Percentiles rank a stretch among this genome's conserved stretches.
Evolutionary conservation across 352 stramenopile genomes (phyloP).

Genomic region (Thalassiosira pacifica): DNA sequence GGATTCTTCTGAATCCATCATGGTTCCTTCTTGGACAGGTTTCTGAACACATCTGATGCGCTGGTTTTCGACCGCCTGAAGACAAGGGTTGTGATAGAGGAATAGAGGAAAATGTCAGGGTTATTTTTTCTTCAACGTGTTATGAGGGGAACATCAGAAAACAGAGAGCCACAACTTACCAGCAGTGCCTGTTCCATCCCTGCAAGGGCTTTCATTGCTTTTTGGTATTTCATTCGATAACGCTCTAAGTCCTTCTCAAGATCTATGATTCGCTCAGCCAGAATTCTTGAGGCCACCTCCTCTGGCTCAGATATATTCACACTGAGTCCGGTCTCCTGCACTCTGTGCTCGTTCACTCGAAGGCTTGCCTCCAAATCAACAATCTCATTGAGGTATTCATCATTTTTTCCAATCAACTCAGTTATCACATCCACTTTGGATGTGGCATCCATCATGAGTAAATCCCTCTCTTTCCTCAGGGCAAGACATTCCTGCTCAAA

Average conservation of each 20-base stretch:
- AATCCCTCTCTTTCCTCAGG: conserved; percentile 35
- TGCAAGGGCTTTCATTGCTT: conserved; percentile 38
- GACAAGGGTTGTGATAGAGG: background rate
- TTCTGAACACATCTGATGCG: conserved; percentile 17
- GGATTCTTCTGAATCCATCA: background rate
- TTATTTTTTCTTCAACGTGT: too few relatives aligned
- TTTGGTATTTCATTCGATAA: conserved; percentile 44
- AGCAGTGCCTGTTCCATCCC: conserved; percentile 51
- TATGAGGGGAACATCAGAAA: background rate
- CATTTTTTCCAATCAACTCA: conserved; percentile 30
- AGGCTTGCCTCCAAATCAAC: conserved; percentile 22
- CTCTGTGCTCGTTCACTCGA: too few relatives aligned
- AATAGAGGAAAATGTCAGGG: conserved; percentile 6
- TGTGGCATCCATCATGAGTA: conserved; percentile 15
- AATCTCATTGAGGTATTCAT: conserved; percentile 22
- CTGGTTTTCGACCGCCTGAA: conserved; percentile 49
- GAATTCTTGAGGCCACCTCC: conserved; percentile 21
- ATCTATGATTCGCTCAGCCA: conserved; percentile 9
- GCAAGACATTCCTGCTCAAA: conserved; percentile 30
- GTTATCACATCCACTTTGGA: conserved; percentile 37
- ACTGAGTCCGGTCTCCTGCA: background rate
- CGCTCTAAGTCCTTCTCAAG: conserved; percentile 40
- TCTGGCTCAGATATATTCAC: conserved; percentile 31
- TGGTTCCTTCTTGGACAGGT: background rate
- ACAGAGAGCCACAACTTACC: conserved; percentile 33